Evolutionary conservation across 2,329 filamentous ascomycete genomes (phyloP), one percentile per base, ranked within the genome.

Genomic region (Botrytis porri): DNA sequence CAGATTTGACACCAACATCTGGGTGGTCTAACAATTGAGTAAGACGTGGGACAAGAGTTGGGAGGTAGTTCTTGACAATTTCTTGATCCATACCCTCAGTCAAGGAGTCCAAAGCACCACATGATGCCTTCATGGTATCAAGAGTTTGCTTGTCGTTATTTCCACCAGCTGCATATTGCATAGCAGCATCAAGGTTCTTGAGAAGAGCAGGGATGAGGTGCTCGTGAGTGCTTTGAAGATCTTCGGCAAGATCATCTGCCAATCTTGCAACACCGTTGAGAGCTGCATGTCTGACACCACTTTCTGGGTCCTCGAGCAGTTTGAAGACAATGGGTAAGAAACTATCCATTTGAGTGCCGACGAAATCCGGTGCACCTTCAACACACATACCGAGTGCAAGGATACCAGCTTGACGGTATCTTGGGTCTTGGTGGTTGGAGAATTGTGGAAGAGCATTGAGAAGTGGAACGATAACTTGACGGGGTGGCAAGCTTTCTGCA

Each of bases 311-410:
- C 80, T 94, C 88, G 57, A 99, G 89, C 14, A 98, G 88, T 79
- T 89, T 90, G 73, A 98, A 87, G 74, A 98, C 90, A 78, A 93
- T 87, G 66, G 96, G 96, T 82, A 98, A 89, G 77, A 98, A 92
- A 77, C 92, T 88, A 80, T 92, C 88, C 75, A 98, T 89, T 83
- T 99, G 96, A 32, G 95, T 97, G 76, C 93, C 94, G 80, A 98
- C 94, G 83, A 98, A 99, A 82, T 99, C 96, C 25, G 96, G 96
- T 43, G 96, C 95, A 78, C 96, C 96, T 85, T 98, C 96, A 70
- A 97, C 95, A 78, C 93, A 95, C 85, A 95, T 97, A 74, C 95
- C 95, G 8, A 99, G 88, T 66, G 95, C 92, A 75, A 98, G 87
- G 80, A 98, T 96, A 83, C 93, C 95, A 71, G 95, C 95, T 83